Conservation (phyloP, 257 asterid genomes). For the Solanum sitiens region DNA sequence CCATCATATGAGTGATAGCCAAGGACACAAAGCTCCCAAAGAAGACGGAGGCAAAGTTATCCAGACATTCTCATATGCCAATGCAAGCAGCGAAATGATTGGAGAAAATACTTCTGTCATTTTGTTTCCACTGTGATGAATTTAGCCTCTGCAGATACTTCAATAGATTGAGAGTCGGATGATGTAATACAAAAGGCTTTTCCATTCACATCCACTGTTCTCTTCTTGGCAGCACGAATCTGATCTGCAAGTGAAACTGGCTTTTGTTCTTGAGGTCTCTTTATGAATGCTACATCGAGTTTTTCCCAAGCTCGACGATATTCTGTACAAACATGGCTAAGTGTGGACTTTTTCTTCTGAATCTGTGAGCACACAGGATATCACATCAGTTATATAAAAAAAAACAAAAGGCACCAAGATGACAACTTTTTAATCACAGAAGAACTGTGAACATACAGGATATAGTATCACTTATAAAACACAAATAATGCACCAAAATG, state of each 20-base stretch:
- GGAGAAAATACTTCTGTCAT: not conserved
- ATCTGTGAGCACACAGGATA: slow-evolving; percentile 33
- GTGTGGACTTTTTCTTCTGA: slow-evolving; percentile 41
- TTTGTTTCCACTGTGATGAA: not conserved
- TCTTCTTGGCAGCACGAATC: slow-evolving; percentile 62
- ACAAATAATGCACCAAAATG: not conserved
- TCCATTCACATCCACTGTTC: slow-evolving; percentile 27
- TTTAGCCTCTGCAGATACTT: not conserved
- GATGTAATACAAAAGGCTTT: slow-evolving; percentile 5
- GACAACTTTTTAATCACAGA: not conserved
- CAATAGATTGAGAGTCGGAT: not conserved
- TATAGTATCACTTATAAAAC: not conserved
- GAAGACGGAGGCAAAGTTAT: not conserved
- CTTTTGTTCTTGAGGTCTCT: slow-evolving; percentile 23
- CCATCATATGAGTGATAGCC: not conserved
- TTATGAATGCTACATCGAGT: slow-evolving; percentile 32
- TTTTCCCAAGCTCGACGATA: slow-evolving; percentile 54
- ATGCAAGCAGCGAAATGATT: not conserved
- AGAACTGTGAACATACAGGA: not conserved
- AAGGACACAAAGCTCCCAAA: not conserved
- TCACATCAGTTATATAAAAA: not conserved
- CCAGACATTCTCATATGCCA: not conserved
- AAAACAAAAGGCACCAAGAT: not conserved
- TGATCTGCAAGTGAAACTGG: slow-evolving; percentile 65
- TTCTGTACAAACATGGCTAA: slow-evolving; percentile 33